These are phyloP conservation scores for Chlorociboria aeruginascens DNA, from an alignment of 495 filamentous ascomycete species.

Conservation along the genomic window DNA sequence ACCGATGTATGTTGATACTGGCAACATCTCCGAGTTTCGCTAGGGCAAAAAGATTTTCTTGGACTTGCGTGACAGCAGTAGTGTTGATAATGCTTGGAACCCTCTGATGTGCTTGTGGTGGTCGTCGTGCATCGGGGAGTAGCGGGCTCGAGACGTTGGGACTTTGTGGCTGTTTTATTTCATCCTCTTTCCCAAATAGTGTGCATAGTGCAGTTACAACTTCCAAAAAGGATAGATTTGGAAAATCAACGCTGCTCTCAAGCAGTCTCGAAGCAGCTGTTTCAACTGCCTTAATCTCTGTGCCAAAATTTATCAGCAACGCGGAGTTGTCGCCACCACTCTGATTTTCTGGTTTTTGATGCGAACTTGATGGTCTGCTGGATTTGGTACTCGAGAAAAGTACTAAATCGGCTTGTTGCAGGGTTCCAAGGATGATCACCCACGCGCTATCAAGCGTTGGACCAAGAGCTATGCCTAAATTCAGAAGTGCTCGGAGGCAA, in stretches of 20 bases:
- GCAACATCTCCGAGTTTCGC: constrained; percentile 71
- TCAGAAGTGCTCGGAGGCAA: constrained; percentile 79
- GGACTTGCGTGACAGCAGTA: constrained; percentile 38
- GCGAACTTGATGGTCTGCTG: constrained; percentile 26
- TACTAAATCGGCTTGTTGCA: constrained; percentile 83
- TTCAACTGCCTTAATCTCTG: constrained; percentile 79
- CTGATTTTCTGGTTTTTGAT: constrained; percentile 24
- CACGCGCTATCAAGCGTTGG: constrained; percentile 76
- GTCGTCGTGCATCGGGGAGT: constrained; percentile 20
- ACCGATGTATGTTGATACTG: constrained; percentile 63
- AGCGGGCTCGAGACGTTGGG: constrained; percentile 14
- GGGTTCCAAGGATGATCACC: constrained; percentile 80
- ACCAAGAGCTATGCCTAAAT: constrained; percentile 88
- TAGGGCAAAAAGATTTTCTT: constrained; percentile 66
- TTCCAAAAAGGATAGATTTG: constrained; percentile 66
- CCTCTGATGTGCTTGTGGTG: constrained; percentile 35
- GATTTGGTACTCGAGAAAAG: constrained; percentile 48
- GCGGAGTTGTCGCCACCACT: constrained; percentile 32
- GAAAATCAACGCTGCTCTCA: constrained; percentile 81
- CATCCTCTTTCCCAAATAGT: constrained; percentile 38
- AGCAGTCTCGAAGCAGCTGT: constrained; percentile 77
- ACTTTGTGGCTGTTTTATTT: constrained; percentile 15
- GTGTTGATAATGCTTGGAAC: constrained; percentile 43
- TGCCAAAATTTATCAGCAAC: constrained; percentile 51
- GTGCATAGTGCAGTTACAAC: constrained; percentile 64